A percentile compares a stretch with the other conserved stretches of the same genome.
These are phyloP conservation scores for Psidium guajava DNA, from an alignment of 345 rosid species.

Conservation along the genomic window DNA sequence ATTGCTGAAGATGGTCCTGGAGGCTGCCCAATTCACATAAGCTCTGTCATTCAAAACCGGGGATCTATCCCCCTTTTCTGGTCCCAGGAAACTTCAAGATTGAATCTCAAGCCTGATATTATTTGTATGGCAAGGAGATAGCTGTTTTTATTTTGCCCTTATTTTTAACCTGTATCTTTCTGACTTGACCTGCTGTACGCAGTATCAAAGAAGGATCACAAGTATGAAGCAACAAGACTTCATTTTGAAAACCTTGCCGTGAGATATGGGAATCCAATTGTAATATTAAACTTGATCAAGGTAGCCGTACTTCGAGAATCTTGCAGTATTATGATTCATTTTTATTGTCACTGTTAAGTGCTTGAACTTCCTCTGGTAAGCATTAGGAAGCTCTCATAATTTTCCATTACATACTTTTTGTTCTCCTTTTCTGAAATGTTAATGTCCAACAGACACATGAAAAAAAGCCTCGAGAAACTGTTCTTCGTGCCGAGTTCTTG, in stretches of 20 bases:
- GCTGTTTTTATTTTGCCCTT: background rate
- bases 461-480: conserved; percentile 84
- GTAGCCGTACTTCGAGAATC: conserved; percentile 16
- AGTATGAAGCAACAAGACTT: conserved; percentile 75
- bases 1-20: conserved; percentile 77
- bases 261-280: conserved; percentile 91
- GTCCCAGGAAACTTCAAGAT: conserved; percentile 92
- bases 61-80: conserved; percentile 97
- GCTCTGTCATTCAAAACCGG: conserved; percentile 89
- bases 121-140: conserved; percentile 41
- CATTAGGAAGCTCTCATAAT: background rate
- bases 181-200: conserved; percentile 18
- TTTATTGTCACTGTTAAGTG: background rate
- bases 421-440: conserved; percentile 4
- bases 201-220: conserved; percentile 75
- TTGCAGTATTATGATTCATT: background rate
- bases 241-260: conserved; percentile 82
- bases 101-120: conserved; percentile 84
- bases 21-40: conserved; percentile 49
- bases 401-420: background rate
- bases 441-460: conserved; percentile 49
- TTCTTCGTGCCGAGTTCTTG: conserved; percentile 75
- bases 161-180: background rate
- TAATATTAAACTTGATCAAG: conserved; percentile 82
- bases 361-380: background rate